Conservation (phyloP, 2,329 filamentous ascomycete species). For the Ascochyta koolunga region DNA sequence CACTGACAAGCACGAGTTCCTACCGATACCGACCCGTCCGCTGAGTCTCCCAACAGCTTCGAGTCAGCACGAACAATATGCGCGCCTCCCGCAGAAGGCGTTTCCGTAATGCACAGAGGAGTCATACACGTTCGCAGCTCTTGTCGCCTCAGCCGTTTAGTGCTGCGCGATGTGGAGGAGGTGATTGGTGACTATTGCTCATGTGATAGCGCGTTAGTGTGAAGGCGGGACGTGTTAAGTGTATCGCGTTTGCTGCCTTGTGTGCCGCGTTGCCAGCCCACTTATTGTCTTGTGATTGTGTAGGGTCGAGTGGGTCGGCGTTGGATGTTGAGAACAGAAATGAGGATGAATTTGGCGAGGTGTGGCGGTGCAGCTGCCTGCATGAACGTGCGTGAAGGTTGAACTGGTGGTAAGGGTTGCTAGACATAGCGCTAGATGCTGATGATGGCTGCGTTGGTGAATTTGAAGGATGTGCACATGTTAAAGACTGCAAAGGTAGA, state of each 20-base stretch:
- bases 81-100: not conserved
- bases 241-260: conserved; percentile 10
- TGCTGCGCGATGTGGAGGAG: not conserved
- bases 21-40: not conserved
- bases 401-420: not conserved
- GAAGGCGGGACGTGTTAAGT: conserved; percentile 10
- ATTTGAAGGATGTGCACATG: no score
- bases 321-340: not conserved
- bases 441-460: no score
- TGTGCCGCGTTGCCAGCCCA: not conserved
- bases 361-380: conserved; percentile 5
- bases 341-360: not conserved
- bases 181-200: conserved; percentile 16
- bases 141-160: not conserved
- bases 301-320: not conserved
- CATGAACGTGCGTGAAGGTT: not conserved
- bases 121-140: conserved; percentile 14
- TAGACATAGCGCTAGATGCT: no score
- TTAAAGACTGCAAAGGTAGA: no score
- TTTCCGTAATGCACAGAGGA: not conserved
- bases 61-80: not conserved
- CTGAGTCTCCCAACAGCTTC: not conserved
- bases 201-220: conserved; percentile 31
- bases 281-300: not conserved
- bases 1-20: not conserved